A percentile compares a stretch with the other conserved stretches of the same genome.
Evolutionary conservation across 225 moss, liverwort and hornwort species (phyloP).

Genomic region (Physcomitrellopsis africana): DNA sequence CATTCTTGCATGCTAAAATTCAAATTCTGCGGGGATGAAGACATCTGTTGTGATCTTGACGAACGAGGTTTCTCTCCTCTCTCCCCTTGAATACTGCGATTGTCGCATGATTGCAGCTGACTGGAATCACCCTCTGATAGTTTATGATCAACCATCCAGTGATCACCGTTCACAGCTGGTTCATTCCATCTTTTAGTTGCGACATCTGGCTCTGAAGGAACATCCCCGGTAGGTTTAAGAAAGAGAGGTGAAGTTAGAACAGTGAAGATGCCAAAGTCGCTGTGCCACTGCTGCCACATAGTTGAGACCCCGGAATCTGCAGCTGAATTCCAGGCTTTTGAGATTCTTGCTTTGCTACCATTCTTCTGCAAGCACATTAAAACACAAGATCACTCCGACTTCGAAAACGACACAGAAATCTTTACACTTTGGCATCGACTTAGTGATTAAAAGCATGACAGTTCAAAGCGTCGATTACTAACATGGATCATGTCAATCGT

Average conservation of each 20-base stretch:
- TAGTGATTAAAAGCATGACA: neutral
- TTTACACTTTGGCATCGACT: neutral
- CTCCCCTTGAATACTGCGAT: neutral
- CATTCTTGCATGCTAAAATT: slow-evolving; percentile 36
- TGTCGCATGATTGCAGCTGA: neutral
- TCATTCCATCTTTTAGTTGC: neutral
- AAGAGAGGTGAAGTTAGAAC: slow-evolving; percentile 85
- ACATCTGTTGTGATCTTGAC: slow-evolving; percentile 2
- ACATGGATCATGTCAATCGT: neutral
- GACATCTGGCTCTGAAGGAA: slow-evolving; percentile 15
- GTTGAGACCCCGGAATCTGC: slow-evolving; percentile 33
- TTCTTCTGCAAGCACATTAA: slow-evolving; percentile 42
- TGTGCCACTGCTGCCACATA: slow-evolving; percentile 91
- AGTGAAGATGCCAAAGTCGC: slow-evolving; percentile 83
- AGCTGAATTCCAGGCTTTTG: slow-evolving; percentile 8
- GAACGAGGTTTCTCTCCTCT: slow-evolving; percentile 13
- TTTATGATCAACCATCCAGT: slow-evolving; percentile 3
- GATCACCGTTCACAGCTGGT: neutral
- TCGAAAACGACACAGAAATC: neutral
- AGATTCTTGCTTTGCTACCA: slow-evolving; percentile 12
- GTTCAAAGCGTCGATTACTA: neutral
- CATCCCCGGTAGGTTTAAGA: slow-evolving; percentile 30
- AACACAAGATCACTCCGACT: slow-evolving; percentile 8
- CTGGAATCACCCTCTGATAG: neutral
- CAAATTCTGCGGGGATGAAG: slow-evolving; percentile 2